Base-by-base conservation (phyloP, 306 rosid genomes). In the Dryas alaskensis region DNA sequence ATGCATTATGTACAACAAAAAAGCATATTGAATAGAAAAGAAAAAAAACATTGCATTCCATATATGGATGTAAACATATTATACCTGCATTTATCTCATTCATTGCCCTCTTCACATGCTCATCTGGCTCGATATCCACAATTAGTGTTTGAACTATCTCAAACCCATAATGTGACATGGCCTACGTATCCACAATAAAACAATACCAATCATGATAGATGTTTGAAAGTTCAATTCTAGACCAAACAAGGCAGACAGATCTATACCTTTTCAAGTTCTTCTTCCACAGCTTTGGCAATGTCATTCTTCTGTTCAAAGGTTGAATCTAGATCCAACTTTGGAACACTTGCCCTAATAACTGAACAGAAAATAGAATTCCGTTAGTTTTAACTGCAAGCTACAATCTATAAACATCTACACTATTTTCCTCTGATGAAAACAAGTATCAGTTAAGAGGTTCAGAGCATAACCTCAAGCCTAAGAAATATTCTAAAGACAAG, bases 281-380 rank as follows among this genome's bases (percentile, higher is more conserved):
- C 77, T 70, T 86, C 87, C 60, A 86, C 90, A 19, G 86, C 82
- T 70, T 81, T 86, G 13, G 86, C 90, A 12, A 86, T 86, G 19
- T 86, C 87, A 61, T 83, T 86, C 82, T 86, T 86, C 80, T 86
- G 90, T 67, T 81, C 87, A 61, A 86, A 86, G 53, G 85, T 81
- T 59, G 87, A 80, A 75, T 86, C 87, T 22, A 86, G 80, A 50
- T 81, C 87, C 85, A 86, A 76, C 72, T 81, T 86, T 12, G 90
- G 87, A 60, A 86, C 90, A 67, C 90, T 78, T 49, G 87, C 87
- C 81, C 90, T 81, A 45, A 83, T 81, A 73, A 86, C 90, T 86
- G 76, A 69, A 65, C 25, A 19, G 16, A 66, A 64, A 43, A 72
- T 46, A 57, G 8, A 58, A 27, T 13, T 60, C 37, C 9, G 50